Percentiles rank a stretch among this genome's conserved stretches.
These are phyloP conservation scores for Leccinum subgranulosum DNA, from an alignment of 768 basidiomycete species.

Conservation along the genomic window DNA sequence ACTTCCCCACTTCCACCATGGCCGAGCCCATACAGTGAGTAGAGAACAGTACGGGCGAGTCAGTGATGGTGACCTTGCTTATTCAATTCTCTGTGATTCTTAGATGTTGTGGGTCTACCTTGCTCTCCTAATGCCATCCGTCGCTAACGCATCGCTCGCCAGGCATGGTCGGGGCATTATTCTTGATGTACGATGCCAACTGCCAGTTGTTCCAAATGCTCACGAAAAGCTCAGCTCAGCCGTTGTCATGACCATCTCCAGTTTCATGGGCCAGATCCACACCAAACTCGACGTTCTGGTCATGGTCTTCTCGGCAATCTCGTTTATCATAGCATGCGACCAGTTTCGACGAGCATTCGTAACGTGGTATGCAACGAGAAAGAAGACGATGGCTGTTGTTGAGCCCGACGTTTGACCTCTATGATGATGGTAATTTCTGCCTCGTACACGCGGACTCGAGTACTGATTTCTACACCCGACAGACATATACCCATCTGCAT, in stretches of 20 bases:
- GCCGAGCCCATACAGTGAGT: slow-evolving; percentile 17
- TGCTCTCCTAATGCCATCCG: not conserved
- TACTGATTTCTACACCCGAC: not conserved
- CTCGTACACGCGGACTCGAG: not conserved
- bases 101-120: slow-evolving; percentile 18
- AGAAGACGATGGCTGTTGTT: slow-evolving; percentile 6
- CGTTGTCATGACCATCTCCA: slow-evolving; percentile 15
- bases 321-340: slow-evolving; percentile 17
- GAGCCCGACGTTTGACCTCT: not conserved
- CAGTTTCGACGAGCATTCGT: slow-evolving; percentile 22
- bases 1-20: slow-evolving; percentile 3
- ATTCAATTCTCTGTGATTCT: not conserved
- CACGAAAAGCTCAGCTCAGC: slow-evolving; percentile 12
- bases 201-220: not conserved
- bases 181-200: slow-evolving; percentile 14
- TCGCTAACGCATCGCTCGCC: not conserved
- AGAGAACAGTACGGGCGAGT: not conserved
- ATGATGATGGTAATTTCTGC: not conserved
- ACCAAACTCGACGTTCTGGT: slow-evolving; percentile 16
- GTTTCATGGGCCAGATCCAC: slow-evolving; percentile 3
- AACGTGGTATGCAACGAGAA: slow-evolving; percentile 11
- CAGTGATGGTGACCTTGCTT: not conserved
- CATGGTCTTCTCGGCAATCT: slow-evolving; percentile 13
- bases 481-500: not conserved
- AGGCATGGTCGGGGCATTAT: slow-evolving; percentile 20